A percentile compares a stretch with the other conserved stretches of the same genome.
These are phyloP conservation scores for Phytophthora fragariae DNA, from an alignment of 352 stramenopile genomes.

Conservation along the genomic window DNA sequence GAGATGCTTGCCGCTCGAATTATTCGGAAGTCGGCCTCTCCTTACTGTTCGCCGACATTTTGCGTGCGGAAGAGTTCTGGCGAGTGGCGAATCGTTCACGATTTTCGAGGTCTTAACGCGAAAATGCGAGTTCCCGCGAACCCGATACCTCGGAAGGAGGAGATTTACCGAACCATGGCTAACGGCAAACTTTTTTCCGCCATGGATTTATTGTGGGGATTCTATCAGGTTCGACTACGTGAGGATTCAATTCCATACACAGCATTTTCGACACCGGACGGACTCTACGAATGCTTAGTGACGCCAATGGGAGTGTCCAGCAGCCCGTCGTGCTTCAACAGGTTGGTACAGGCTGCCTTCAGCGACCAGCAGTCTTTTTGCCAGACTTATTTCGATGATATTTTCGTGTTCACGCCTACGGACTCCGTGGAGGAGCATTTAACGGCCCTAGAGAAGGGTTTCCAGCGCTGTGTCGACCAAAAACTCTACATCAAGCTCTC, in stretches of 20 bases:
- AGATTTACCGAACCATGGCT: not conserved
- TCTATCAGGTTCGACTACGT: not conserved
- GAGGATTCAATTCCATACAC: not conserved
- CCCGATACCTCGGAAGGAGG: not conserved
- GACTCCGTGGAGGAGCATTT: not conserved
- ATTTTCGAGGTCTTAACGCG: not conserved
- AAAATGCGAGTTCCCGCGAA: not conserved
- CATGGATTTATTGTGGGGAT: not conserved
- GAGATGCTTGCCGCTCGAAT: not conserved
- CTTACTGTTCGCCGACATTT: not conserved
- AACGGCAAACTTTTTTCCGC: not conserved
- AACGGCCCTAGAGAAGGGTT: not conserved
- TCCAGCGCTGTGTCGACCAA: slow-evolving; percentile 1
- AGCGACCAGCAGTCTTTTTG: not conserved
- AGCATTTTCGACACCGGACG: not conserved
- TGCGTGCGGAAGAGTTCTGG: not conserved
- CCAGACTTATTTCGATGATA: slow-evolving; percentile 2
- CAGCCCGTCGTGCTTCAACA: not conserved
- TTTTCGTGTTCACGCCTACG: not conserved
- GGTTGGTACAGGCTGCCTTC: not conserved
- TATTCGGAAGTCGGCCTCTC: not conserved
- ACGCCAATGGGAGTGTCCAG: not conserved
- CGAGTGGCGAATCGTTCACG: not conserved
- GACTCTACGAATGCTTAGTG: not conserved
- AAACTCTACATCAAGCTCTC: slow-evolving; percentile 2